Base-by-base conservation (phyloP, 768 basidiomycete genomes). In the Agrocybe praecox region DNA sequence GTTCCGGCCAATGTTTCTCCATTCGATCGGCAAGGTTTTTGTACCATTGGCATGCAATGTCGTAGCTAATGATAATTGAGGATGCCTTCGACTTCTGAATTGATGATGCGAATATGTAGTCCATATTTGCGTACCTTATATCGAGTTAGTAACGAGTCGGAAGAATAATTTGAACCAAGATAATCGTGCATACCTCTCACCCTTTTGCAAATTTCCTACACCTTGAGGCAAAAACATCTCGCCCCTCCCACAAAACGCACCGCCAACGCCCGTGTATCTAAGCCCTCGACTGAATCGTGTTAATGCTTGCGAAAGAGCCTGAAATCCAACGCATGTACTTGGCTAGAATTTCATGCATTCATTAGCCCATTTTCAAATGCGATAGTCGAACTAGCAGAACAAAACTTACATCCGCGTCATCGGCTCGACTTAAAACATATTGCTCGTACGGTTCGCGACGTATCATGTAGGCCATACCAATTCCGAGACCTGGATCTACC, bases 141-240 rank as follows among this genome's bases (percentile, higher is more conserved):
- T 9, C 4, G 9, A 29, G 9, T 9, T 4, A 29, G 26, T 29
- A n/a, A n/a, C n/a, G n/a, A n/a, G n/a, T n/a, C n/a, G 26, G 9
- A 29, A 29, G 26, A 29, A 9, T 29, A 9, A 29, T 29, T 29
- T 29, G 1, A 6, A 19, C 11, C 40, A 46, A 12, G 26, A 24
- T 11, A 9, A 29, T 9, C 9, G 40, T 10, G 12, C 5, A 15
- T 48, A 73, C 74, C 67, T 42, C 52, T 72, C 71, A 0, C 71
- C 70, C 45, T 69, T 73, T 24, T 70, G 67, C 0, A 74, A 52
- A 53, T 73, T 71, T 0, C 63, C 72, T 6, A 67, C 57, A 4
- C 67, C 50, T 4, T 42, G 23, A 3, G 56, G 50, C 3, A 58
- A 12, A 10, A 58, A 23, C 53, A 62, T 58, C 42, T 62, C 61